A percentile compares a stretch with the other conserved stretches of the same genome.
These are phyloP conservation scores for Gossypioides kirkii DNA, from an alignment of 345 rosid species.

Conservation along the genomic window DNA sequence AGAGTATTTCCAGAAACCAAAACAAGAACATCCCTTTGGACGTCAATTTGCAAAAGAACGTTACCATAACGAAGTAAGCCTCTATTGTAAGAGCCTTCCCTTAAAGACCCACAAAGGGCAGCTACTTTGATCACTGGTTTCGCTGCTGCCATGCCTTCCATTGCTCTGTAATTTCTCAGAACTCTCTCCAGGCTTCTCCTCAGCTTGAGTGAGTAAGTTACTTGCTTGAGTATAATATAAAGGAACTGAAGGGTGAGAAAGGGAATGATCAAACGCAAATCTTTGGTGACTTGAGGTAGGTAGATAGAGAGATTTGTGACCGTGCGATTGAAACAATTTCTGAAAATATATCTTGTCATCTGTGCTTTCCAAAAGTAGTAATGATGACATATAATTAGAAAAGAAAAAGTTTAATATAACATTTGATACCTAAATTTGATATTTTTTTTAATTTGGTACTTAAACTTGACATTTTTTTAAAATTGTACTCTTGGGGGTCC, in stretches of 20 bases:
- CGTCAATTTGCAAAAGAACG: neutral
- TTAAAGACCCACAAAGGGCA: conserved; percentile 79
- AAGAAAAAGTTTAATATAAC: too few relatives aligned
- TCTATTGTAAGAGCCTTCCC: conserved; percentile 57
- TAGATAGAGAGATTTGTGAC: neutral
- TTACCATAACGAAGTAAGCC: conserved; percentile 73
- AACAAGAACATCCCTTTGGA: neutral
- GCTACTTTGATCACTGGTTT: conserved; percentile 54
- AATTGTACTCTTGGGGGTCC: too few relatives aligned
- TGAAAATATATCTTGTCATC: too few relatives aligned
- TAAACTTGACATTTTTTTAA: too few relatives aligned
- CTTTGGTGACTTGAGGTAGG: neutral
- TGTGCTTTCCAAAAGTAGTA: too few relatives aligned
- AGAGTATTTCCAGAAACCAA: neutral
- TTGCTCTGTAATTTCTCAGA: conserved; percentile 2
- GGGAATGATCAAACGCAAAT: neutral
- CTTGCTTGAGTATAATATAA: neutral
- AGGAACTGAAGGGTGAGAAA: neutral
- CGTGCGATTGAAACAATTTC: neutral
- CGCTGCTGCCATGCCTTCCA: conserved; percentile 37
- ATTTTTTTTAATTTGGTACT: too few relatives aligned
- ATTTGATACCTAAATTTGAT: too few relatives aligned
- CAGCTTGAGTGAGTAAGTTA: neutral
- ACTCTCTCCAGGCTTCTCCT: neutral
- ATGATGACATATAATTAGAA: too few relatives aligned